phyloP scores from a whole-genome alignment of 345 rosid species.

The Eucalyptus sp. region DNA sequence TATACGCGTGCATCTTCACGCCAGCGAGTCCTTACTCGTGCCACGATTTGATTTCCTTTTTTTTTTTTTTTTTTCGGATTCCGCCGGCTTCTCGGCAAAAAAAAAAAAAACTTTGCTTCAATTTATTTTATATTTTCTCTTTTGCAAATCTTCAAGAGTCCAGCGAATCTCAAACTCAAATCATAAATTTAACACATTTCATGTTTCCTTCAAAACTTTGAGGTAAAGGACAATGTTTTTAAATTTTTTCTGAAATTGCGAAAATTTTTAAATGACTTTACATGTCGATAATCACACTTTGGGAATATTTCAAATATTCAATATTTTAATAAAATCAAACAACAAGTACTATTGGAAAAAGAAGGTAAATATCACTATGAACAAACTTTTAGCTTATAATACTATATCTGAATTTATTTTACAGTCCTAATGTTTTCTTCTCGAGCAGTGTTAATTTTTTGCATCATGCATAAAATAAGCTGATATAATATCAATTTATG shows the following conservation, averaged over 20 bases:
- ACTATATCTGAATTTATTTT: background rate
- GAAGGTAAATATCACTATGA: background rate
- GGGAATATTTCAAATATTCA: background rate
- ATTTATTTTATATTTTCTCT: no score
- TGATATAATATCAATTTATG: background rate
- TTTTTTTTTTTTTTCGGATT: no score
- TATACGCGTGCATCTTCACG: no score
- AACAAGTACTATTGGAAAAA: background rate
- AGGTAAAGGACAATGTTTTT: no score
- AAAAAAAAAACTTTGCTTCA: no score
- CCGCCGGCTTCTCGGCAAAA: no score
- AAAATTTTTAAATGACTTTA: background rate
- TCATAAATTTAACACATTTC: background rate
- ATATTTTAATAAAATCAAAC: background rate
- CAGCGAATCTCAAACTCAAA: no score
- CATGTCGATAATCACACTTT: background rate
- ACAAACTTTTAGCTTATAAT: background rate
- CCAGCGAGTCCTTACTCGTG: no score
- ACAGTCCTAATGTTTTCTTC: background rate
- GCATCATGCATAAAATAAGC: background rate
- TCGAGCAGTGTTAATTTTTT: background rate
- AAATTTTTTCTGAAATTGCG: no score
- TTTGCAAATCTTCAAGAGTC: no score
- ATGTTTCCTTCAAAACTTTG: background rate
- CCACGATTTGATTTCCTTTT: no score